A percentile compares a stretch with the other conserved stretches of the same genome.
These are phyloP conservation scores for Phytophthora sp. DNA, from an alignment of 352 stramenopile genomes.

Conservation along the genomic window DNA sequence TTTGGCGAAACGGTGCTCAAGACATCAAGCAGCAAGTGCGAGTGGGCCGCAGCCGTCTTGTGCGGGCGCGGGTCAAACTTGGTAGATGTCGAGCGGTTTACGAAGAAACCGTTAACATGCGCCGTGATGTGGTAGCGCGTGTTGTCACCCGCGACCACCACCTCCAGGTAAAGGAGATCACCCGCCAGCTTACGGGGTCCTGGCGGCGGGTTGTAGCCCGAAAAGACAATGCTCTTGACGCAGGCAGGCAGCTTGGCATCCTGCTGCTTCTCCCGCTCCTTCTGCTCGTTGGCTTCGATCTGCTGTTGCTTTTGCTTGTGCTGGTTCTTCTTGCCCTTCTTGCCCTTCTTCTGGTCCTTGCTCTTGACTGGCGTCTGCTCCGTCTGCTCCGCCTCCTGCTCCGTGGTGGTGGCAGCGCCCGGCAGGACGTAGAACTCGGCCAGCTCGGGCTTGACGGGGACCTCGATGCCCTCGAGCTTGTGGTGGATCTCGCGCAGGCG, in stretches of 20 bases:
- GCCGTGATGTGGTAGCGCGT: slow-evolving; percentile 87
- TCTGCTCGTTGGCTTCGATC: slow-evolving; percentile 33
- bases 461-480: slow-evolving; percentile 77
- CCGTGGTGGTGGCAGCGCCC: not conserved
- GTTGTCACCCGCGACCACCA: slow-evolving; percentile 72
- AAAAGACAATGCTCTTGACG: slow-evolving; percentile 92
- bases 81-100: slow-evolving; percentile 86
- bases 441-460: slow-evolving; percentile 69
- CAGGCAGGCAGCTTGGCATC: slow-evolving; percentile 81
- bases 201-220: slow-evolving; percentile 95
- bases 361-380: slow-evolving; percentile 34
- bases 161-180: slow-evolving; percentile 95
- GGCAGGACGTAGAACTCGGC: slow-evolving; percentile 75
- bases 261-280: slow-evolving; percentile 42
- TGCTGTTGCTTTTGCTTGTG: slow-evolving; percentile 32
- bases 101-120: slow-evolving; percentile 93
- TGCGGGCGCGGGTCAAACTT: slow-evolving; percentile 87
- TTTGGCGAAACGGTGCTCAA: slow-evolving; percentile 68
- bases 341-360: slow-evolving; percentile 45
- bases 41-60: slow-evolving; percentile 36
- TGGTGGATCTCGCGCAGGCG: slow-evolving; percentile 82
- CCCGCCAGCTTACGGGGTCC: slow-evolving; percentile 89
- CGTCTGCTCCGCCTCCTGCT: slow-evolving; percentile 24
- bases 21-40: slow-evolving; percentile 86
- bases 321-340: slow-evolving; percentile 49